Evolutionary conservation across 2,329 filamentous ascomycete genomes (phyloP).

Genomic region (Curvularia verruculosa): DNA sequence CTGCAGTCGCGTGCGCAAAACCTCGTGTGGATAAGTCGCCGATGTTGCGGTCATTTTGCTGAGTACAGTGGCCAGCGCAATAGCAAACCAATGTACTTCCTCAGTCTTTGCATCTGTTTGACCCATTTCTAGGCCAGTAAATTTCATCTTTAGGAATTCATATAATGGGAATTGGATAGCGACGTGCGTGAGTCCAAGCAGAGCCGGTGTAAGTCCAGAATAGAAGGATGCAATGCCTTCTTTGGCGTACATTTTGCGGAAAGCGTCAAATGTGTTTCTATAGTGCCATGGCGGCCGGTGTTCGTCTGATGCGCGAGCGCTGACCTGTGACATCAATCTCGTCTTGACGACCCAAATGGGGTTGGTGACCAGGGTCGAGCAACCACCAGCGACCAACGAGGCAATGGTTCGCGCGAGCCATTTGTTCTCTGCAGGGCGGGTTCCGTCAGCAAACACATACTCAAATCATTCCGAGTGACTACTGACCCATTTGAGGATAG

Average conservation of each 20-base stretch:
- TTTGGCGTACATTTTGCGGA: constrained; percentile 90
- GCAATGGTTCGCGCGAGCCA: constrained; percentile 85
- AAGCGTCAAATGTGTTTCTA: constrained; percentile 84
- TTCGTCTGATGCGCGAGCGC: constrained; percentile 59
- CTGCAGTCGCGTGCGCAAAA: constrained; percentile 89
- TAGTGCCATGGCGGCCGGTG: constrained; percentile 87
- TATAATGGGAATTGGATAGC: constrained; percentile 97
- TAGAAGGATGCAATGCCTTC: constrained; percentile 94
- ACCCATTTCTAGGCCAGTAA: constrained; percentile 90
- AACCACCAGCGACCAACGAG: constrained; percentile 87
- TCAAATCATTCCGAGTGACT: background rate
- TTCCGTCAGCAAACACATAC: constrained; percentile 18
- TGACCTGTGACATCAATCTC: constrained; percentile 91
- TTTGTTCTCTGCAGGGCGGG: constrained; percentile 63
- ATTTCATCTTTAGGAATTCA: constrained; percentile 87
- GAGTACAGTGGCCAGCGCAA: constrained; percentile 85
- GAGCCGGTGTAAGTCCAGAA: constrained; percentile 87
- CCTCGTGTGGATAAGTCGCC: constrained; percentile 96
- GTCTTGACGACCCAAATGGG: constrained; percentile 99
- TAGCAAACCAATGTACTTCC: constrained; percentile 78
- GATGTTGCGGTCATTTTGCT: constrained; percentile 95
- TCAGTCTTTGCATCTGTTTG: constrained; percentile 63
- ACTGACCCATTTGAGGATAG: constrained; percentile 64
- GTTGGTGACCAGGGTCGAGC: constrained; percentile 92
- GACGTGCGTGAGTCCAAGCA: constrained; percentile 91